These are phyloP conservation scores for Cystobasidium onofrii DNA, from an alignment of 768 basidiomycete genomes.

Conservation along the genomic window DNA sequence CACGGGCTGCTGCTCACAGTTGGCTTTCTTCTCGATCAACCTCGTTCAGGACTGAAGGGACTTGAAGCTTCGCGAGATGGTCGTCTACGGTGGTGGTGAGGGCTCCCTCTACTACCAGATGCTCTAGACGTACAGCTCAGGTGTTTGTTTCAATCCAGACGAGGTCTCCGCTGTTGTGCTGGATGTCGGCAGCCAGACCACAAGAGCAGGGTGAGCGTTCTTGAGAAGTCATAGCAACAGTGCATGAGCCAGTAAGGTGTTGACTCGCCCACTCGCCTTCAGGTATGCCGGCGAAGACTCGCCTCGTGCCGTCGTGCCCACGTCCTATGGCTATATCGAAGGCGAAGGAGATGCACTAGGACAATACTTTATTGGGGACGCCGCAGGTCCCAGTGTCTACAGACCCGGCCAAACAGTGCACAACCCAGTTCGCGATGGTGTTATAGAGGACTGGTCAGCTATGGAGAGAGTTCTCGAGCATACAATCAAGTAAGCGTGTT, in stretches of 20 bases:
- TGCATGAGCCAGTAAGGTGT: neutral
- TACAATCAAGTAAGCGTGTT: conserved; percentile 50
- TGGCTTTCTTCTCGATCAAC: neutral
- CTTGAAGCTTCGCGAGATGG: conserved; percentile 23
- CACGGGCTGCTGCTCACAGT: neutral
- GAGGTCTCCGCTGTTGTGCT: conserved; percentile 95
- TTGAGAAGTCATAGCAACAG: too few species aligned
- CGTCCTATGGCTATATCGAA: conserved; percentile 69
- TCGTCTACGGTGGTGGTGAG: conserved; percentile 45
- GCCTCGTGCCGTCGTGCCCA: conserved; percentile 83
- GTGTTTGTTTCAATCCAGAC: conserved; percentile 51
- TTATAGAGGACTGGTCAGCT: conserved; percentile 65
- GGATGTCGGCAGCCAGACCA: conserved; percentile 81
- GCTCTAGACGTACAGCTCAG: neutral
- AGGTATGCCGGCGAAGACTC: conserved; percentile 89
- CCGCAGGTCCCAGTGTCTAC: conserved; percentile 79
- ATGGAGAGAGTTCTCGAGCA: conserved; percentile 64
- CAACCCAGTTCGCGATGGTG: conserved; percentile 72
- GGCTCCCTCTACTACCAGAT: neutral
- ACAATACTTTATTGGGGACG: conserved; percentile 44
- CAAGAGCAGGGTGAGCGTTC: conserved; percentile 64
- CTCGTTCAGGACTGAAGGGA: neutral
- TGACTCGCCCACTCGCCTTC: neutral
- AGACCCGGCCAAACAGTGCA: conserved; percentile 77
- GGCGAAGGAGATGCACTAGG: conserved; percentile 39